Evolutionary conservation across 495 filamentous ascomycete species (phyloP).

Genomic region (Amphirosellinia nigrospora): DNA sequence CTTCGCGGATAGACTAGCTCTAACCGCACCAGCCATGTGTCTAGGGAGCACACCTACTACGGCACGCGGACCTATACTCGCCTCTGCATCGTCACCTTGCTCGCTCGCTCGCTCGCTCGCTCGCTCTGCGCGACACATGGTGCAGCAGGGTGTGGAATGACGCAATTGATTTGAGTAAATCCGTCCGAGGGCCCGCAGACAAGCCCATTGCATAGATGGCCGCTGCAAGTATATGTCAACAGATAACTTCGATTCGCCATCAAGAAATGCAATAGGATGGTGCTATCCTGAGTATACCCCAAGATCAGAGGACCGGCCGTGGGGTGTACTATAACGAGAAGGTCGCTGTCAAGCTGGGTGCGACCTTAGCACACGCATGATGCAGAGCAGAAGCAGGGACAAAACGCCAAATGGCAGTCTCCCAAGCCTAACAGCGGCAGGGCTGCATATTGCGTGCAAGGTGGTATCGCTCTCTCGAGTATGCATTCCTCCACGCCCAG

Average conservation of each 20-base stretch:
- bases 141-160: constrained; percentile 13
- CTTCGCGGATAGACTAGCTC: neutral
- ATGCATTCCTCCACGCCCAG: neutral
- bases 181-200: neutral
- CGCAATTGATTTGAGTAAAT: constrained; percentile 22
- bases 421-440: neutral
- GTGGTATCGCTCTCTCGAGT: constrained; percentile 11
- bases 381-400: constrained; percentile 10
- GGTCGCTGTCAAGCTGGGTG: constrained; percentile 13
- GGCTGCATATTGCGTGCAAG: constrained; percentile 20
- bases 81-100: neutral
- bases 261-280: neutral
- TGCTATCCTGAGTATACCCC: neutral
- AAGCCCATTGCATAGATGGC: neutral
- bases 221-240: constrained; percentile 24
- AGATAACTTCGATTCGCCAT: constrained; percentile 8
- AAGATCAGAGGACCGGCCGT: neutral
- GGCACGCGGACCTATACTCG: constrained; percentile 13
- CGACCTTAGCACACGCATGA: constrained; percentile 16
- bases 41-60: neutral
- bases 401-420: neutral
- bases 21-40: constrained; percentile 4
- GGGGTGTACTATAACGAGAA: constrained; percentile 14
- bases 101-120: constrained; percentile 7
- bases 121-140: constrained; percentile 7